phyloP scores from a whole-genome alignment of 2,329 filamentous ascomycete species.

The Juglanconis sp. region DNA sequence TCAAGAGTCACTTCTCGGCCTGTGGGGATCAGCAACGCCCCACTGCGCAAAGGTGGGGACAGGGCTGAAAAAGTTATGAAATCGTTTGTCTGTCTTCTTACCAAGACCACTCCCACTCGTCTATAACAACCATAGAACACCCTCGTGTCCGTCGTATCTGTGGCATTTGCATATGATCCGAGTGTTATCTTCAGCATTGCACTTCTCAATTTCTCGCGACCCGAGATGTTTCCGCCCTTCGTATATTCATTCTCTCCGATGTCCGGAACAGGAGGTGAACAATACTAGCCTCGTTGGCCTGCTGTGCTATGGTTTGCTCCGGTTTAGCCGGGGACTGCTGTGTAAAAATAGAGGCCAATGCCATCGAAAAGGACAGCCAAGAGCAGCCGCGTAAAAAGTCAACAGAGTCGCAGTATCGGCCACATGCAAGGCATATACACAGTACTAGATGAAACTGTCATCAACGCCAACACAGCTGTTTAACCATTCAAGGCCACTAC shows the following conservation, averaged over 20 bases:
- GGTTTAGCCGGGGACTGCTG: too few relatives aligned
- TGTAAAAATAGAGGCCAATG: too few relatives aligned
- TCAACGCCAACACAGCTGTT: too few relatives aligned
- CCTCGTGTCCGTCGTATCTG: slow-evolving; percentile 9
- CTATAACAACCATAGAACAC: not conserved
- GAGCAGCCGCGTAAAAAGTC: too few relatives aligned
- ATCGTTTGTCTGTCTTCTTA: slow-evolving; percentile 19
- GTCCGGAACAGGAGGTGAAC: not conserved
- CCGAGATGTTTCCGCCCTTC: not conserved
- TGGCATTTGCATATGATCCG: not conserved
- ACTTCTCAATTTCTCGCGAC: not conserved
- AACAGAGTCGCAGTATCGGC: too few relatives aligned
- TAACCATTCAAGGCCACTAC: too few relatives aligned
- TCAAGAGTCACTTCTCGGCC: slow-evolving; percentile 8
- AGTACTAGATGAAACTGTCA: too few relatives aligned
- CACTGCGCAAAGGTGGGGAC: slow-evolving; percentile 11
- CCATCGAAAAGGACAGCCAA: too few relatives aligned
- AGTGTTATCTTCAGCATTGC: not conserved
- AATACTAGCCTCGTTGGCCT: not conserved
- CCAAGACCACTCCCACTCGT: slow-evolving; percentile 10
- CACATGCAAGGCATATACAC: too few relatives aligned
- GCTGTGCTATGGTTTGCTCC: not conserved
- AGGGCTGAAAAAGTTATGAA: slow-evolving; percentile 20
- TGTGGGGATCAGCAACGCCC: not conserved
- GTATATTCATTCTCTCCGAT: not conserved